A percentile compares a stretch with the other conserved stretches of the same genome.
phyloP scores from a whole-genome alignment of 805 yeast genomes.

The Saturnispora zaruensis region DNA sequence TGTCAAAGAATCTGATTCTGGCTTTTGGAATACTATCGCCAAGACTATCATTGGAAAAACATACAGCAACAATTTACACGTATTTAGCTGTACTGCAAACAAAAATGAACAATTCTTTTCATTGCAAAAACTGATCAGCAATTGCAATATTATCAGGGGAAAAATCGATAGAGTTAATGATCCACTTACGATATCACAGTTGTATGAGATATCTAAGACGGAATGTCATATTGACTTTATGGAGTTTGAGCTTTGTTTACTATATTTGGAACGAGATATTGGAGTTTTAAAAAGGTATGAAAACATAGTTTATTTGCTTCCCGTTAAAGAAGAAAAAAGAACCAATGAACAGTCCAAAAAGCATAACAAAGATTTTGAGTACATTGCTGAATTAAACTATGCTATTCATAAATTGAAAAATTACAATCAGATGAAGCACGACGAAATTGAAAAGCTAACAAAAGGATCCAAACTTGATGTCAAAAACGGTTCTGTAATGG shows the following conservation, averaged over 20 bases:
- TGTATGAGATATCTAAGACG: constrained; percentile 9
- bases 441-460: constrained; percentile 10
- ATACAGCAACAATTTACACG: constrained; percentile 8
- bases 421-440: constrained; percentile 14
- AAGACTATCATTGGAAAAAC: constrained; percentile 4
- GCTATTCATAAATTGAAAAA: constrained; percentile 19
- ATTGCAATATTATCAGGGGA: constrained; percentile 7
- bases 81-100: constrained; percentile 10
- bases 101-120: constrained; percentile 17
- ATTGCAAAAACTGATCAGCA: constrained; percentile 12
- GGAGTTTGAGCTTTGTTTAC: constrained; percentile 20
- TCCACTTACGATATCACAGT: constrained; percentile 15
- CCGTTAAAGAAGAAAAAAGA: neutral
- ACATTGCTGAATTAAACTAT: constrained; percentile 24
- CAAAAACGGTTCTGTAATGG: constrained; percentile 12
- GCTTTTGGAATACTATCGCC: constrained; percentile 5
- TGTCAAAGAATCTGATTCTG: neutral
- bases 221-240: constrained; percentile 10
- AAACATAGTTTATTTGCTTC: neutral
- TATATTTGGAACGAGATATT: constrained; percentile 18
- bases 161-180: neutral
- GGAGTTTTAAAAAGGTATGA: neutral
- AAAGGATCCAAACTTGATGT: constrained; percentile 13
- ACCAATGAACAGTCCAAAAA: constrained; percentile 2
- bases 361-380: constrained; percentile 14